Base-by-base conservation (phyloP, 768 basidiomycete genomes). In the Sporobolomyces pararoseus region DNA sequence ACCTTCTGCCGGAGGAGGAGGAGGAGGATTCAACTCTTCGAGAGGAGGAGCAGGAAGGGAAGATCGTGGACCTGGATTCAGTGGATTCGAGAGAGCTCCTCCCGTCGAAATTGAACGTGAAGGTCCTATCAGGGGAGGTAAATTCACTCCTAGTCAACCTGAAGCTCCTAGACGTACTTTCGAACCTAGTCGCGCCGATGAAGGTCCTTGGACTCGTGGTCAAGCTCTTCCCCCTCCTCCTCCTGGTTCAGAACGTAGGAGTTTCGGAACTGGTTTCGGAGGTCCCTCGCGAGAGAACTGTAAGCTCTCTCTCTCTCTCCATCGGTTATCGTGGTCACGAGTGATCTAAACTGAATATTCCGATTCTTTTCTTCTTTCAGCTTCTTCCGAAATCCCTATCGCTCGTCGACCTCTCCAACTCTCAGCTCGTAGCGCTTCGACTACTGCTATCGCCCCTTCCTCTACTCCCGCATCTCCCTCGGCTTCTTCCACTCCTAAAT, bases 371-470 rank as follows among this genome's bases (percentile, higher is more conserved):
- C 39, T 42, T 9, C 17, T 17, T 53, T 14, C 29, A 53, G 50
- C 61, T 14, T 32, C 32, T 2, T 37, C 61, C 23, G 61, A 55
- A 65, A 59, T 74, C 89, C 89, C 50, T 88, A 88, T 91, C 6
- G 90, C 90, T 16, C 91, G 91, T 44, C 68, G 59, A 7, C 72
- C 61, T 23, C 57, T 97, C 16, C 90, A 93, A 74, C 85, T 96
- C 44, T 81, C 94, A 3, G 93, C 94, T 31, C 87, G 91, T 21
- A 64, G 75, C 17, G 84, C 89, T 34, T 88, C 89, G 23, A 88
- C 91, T 4, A 82, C 91, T 51, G 86, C 88, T 1, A 23, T 62
- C 37, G 50, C 72, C 17, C 2, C 90, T 90, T 12, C 90, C 89
- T 80, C 83, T 21, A 78, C 81, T 59, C 70, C 82, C 50, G 49